Conservation (phyloP, 192 early-diverging fungal genomes). For the Entomortierella lignicola region DNA sequence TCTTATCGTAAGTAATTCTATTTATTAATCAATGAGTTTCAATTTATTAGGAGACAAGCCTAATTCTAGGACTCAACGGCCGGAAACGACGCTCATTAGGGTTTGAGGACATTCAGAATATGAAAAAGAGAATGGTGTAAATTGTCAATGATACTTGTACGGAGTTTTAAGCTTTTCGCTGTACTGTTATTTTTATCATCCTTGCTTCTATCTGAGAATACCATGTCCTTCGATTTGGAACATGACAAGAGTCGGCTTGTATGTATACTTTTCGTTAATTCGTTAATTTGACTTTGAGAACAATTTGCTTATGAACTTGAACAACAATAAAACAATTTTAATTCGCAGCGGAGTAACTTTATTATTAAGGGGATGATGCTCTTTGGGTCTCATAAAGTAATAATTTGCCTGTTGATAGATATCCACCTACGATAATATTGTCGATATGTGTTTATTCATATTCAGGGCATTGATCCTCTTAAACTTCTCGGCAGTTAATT, state of each 20-base stretch:
- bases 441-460: no score
- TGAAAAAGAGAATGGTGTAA: slow-evolving; percentile 7
- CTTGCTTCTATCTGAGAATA: slow-evolving; percentile 9
- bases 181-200: slow-evolving; percentile 6
- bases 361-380: slow-evolving; percentile 8
- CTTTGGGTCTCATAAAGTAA: slow-evolving; percentile 8
- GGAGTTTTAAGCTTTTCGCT: slow-evolving; percentile 1
- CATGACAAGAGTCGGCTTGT: slow-evolving; percentile 10
- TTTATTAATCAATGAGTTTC: slow-evolving; percentile 1
- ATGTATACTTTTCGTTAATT: background rate
- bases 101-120: slow-evolving; percentile 1
- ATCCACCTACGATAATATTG: no score
- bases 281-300: slow-evolving; percentile 8
- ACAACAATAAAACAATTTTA: slow-evolving; percentile 10
- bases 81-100: slow-evolving; percentile 7
- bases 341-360: slow-evolving; percentile 7
- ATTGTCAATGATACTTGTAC: slow-evolving; percentile 8
- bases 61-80: background rate
- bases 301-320: slow-evolving; percentile 7
- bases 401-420: slow-evolving; percentile 9
- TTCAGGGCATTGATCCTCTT: no score
- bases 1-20: slow-evolving; percentile 1
- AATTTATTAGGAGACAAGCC: background rate
- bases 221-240: slow-evolving; percentile 7
- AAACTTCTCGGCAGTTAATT: no score